Evolutionary conservation across 2,329 filamentous ascomycete species (phyloP).

Genomic region (Aspergillus aculeatus): DNA sequence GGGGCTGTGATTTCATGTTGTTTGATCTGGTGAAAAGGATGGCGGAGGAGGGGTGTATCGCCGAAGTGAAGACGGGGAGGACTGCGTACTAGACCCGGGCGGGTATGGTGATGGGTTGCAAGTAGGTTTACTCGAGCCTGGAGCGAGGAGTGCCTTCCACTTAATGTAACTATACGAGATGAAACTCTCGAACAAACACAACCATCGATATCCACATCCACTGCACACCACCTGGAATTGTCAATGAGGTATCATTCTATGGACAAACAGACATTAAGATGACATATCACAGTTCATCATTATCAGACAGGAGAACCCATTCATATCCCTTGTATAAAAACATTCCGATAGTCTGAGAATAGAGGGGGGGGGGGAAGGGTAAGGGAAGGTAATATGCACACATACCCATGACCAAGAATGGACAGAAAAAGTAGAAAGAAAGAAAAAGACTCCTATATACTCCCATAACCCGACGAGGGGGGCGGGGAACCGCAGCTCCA

Average conservation of each 20-base stretch:
- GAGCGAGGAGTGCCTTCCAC: no score
- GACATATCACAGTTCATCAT: not conserved
- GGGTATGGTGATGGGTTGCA: not conserved
- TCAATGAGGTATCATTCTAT: not conserved
- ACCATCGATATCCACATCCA: not conserved
- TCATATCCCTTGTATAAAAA: not conserved
- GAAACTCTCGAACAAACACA: not conserved
- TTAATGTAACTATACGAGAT: no score
- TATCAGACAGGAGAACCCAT: not conserved
- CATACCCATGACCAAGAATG: not conserved
- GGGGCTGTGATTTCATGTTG: slow-evolving; percentile 18
- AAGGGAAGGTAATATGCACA: not conserved
- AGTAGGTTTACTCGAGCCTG: no score
- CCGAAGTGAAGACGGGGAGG: slow-evolving; percentile 11
- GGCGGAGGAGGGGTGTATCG: slow-evolving; percentile 8
- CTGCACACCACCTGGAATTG: not conserved
- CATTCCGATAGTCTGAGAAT: slow-evolving; percentile 41
- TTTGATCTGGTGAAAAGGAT: slow-evolving; percentile 15
- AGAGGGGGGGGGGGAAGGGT: not conserved
- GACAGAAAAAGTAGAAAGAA: not conserved
- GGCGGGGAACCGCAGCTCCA: not conserved
- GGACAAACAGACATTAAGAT: not conserved
- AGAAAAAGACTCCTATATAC: not conserved
- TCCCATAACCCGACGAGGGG: not conserved
- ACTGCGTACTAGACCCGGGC: not conserved